Evolutionary conservation across 2,329 filamentous ascomycete species (phyloP), one percentile per base, ranked within the genome.

Genomic region (Tolypocladium ophioglossoides): DNA sequence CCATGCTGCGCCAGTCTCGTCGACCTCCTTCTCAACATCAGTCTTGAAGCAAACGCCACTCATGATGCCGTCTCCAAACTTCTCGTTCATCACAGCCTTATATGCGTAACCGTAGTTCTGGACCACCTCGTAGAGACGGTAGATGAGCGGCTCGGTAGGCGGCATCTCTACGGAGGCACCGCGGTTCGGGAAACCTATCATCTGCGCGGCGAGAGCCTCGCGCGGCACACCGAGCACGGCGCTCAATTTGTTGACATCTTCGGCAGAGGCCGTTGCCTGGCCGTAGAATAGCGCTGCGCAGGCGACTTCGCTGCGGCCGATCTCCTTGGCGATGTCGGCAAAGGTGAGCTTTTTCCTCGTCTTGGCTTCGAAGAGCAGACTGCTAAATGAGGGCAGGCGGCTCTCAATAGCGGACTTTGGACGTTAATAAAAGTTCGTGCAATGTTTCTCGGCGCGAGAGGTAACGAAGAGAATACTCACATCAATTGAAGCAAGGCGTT

Each of bases 31-130:
- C 69, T 96, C 90, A 2, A 97, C 87, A 66, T 90, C 90, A 0
- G 90, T 95, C 52, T 84, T 87, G 70, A 96, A 96, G 18, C 84
- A 84, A 66, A 96, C 96, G 1, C 91, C 92, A 67, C 90, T 95
- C 92, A 97, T 96, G 66, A 97, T 97, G 1, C 92, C 92, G 67
- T 91, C 87, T 0, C 87, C 87, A 66, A 90, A 91, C 78, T 96
- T 96, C 79, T 97, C 92, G 62, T 97, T 96, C 70, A 96, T 69
- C 5, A 97, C 82, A 0, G 91, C 91, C 78, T 96, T 96, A 74
- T 95, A 96, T 1, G 91, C 89, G 69, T 96, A 95, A 1, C 92
- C 92, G 66, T 96, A 96, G 70, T 96, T 97, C 74, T 96, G 91
- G 58, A 97, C 86, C 67, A 96, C 87, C 77, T 97, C 92, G 69